Conservation (phyloP, 495 filamentous ascomycete species). For the Choiromyces venosus region DNA sequence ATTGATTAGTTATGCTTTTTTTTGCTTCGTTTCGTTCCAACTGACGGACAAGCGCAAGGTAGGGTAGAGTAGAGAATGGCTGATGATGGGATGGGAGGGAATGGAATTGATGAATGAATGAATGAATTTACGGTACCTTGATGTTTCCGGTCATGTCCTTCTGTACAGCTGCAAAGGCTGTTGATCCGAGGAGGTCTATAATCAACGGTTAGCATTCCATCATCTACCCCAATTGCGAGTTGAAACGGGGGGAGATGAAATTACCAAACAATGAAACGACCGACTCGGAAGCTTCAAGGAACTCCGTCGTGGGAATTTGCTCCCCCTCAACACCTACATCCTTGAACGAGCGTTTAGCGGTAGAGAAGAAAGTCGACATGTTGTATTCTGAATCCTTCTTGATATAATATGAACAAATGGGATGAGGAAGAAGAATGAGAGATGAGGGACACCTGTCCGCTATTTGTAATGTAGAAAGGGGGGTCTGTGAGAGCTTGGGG, state of each 20-base stretch:
- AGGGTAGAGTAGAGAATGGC: slow-evolving; percentile 20
- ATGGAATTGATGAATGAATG: neutral
- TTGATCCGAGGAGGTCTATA: slow-evolving; percentile 71
- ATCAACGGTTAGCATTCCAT: neutral
- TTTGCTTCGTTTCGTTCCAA: neutral
- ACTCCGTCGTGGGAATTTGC: slow-evolving; percentile 75
- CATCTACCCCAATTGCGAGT: neutral
- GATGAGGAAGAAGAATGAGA: neutral
- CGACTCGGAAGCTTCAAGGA: slow-evolving; percentile 84
- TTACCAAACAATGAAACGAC: slow-evolving; percentile 81
- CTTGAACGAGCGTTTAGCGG: slow-evolving; percentile 71
- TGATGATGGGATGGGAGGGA: slow-evolving; percentile 10
- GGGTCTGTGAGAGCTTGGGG: neutral
- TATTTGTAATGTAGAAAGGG: neutral
- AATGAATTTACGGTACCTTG: slow-evolving; percentile 55
- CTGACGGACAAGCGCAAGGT: neutral
- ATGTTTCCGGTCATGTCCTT: slow-evolving; percentile 86
- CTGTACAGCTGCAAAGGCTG: slow-evolving; percentile 82
- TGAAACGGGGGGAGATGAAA: neutral
- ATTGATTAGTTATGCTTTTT: neutral
- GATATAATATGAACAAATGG: neutral
- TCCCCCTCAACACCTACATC: slow-evolving; percentile 67
- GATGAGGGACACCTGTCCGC: neutral
- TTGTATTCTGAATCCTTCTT: slow-evolving; percentile 5
- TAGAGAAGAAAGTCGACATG: slow-evolving; percentile 68